phyloP scores from a whole-genome alignment of 2,329 filamentous ascomycete genomes.

The Pestalotiopsis sp. region DNA sequence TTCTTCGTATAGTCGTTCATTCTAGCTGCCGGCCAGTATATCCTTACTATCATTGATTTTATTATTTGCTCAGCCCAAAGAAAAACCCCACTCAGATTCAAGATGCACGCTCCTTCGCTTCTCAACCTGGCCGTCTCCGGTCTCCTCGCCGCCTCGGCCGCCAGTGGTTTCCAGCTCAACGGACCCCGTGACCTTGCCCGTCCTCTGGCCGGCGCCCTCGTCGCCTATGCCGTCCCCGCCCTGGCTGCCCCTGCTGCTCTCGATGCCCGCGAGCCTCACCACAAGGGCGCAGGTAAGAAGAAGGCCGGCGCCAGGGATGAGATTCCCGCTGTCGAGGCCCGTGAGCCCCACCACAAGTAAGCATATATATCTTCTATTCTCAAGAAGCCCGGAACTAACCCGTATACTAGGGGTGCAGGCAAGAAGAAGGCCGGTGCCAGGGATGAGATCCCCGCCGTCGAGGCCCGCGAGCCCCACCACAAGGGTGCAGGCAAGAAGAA shows the following conservation, averaged over 20 bases:
- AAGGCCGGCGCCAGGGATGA: slow-evolving; percentile 16
- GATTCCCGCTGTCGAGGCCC: slow-evolving; percentile 10
- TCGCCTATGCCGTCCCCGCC: slow-evolving; percentile 29
- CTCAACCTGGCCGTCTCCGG: slow-evolving; percentile 31
- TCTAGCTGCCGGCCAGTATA: slow-evolving; percentile 32
- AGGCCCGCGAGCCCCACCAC: slow-evolving; percentile 15
- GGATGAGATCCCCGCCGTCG: slow-evolving; percentile 10
- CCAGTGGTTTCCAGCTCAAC: slow-evolving; percentile 29
- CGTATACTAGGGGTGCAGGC: slow-evolving; percentile 12
- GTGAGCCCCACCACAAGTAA: slow-evolving; percentile 13
- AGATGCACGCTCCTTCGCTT: slow-evolving; percentile 34
- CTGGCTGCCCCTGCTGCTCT: slow-evolving; percentile 15
- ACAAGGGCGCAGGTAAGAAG: not conserved
- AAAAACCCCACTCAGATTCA: slow-evolving; percentile 17
- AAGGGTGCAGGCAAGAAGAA: slow-evolving; percentile 5
- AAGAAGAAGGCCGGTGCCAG: slow-evolving; percentile 15
- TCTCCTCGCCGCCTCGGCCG: slow-evolving; percentile 32
- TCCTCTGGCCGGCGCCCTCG: slow-evolving; percentile 25
- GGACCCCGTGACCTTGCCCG: slow-evolving; percentile 22
- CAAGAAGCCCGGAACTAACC: slow-evolving; percentile 13
- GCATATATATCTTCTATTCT: not conserved
- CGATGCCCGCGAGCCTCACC: slow-evolving; percentile 15
- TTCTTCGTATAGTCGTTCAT: slow-evolving; percentile 21
- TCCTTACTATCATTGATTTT: slow-evolving; percentile 15
- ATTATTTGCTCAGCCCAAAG: not conserved